phyloP scores from a whole-genome alignment of 345 rosid genomes.

The Brassica napus region DNA sequence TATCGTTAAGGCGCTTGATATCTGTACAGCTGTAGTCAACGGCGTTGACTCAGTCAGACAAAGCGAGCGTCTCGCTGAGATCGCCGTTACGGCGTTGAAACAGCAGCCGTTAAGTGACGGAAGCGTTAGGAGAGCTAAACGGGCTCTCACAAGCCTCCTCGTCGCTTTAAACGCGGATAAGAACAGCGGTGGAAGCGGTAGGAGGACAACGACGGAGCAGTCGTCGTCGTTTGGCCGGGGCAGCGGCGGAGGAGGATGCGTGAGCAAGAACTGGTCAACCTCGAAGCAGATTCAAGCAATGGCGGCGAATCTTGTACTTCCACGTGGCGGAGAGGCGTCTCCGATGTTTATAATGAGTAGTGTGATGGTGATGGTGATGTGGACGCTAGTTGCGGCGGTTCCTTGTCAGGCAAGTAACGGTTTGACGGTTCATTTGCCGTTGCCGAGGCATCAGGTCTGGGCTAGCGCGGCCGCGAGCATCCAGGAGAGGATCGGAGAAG shows the following conservation, averaged over 20 bases:
- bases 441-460: slow-evolving; percentile 73
- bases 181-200: slow-evolving; percentile 21
- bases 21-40: slow-evolving; percentile 72
- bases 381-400: slow-evolving; percentile 77
- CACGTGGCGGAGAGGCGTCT: slow-evolving; percentile 63
- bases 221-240: slow-evolving; percentile 73
- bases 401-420: slow-evolving; percentile 88
- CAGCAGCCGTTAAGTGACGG: slow-evolving; percentile 77
- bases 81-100: slow-evolving; percentile 65
- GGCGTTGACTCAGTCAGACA: slow-evolving; percentile 73
- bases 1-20: slow-evolving; percentile 68
- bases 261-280: slow-evolving; percentile 87
- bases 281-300: slow-evolving; percentile 90
- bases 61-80: slow-evolving; percentile 71
- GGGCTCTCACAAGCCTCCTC: slow-evolving; percentile 55
- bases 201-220: slow-evolving; percentile 53
- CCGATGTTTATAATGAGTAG: slow-evolving; percentile 65
- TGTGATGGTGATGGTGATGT: slow-evolving; percentile 65
- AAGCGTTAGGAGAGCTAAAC: slow-evolving; percentile 70
- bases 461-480: slow-evolving; percentile 58
- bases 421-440: slow-evolving; percentile 51
- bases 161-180: slow-evolving; percentile 44
- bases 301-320: slow-evolving; percentile 63
- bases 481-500: slow-evolving; percentile 82
- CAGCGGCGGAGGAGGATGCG: slow-evolving; percentile 45